These are phyloP conservation scores for Naganishia vaughanmartiniae DNA, from an alignment of 768 basidiomycete species.

Conservation along the genomic window DNA sequence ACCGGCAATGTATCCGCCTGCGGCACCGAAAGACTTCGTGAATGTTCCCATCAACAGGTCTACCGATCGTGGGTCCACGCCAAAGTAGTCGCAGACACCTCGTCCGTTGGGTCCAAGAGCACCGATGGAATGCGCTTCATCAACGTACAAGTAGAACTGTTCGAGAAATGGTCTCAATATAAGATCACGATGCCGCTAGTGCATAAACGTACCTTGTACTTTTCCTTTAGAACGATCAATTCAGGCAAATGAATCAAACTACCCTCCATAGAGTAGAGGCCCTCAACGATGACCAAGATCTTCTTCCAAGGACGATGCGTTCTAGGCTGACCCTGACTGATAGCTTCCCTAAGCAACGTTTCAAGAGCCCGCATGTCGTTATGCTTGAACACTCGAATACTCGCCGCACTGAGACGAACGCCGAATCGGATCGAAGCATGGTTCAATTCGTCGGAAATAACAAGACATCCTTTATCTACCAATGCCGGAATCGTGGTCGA, in stretches of 20 bases:
- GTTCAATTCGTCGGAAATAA: constrained; percentile 96
- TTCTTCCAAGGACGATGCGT: constrained; percentile 99
- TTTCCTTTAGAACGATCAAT: constrained; percentile 80
- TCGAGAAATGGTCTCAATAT: not conserved
- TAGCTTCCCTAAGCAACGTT: constrained; percentile 74
- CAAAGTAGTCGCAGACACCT: constrained; percentile 92
- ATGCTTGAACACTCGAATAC: constrained; percentile 92
- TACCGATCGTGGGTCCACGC: constrained; percentile 70
- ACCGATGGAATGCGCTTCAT: constrained; percentile 97
- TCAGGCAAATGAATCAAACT: constrained; percentile 79
- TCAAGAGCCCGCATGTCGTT: constrained; percentile 87
- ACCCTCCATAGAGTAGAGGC: constrained; percentile 98
- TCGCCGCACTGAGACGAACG: constrained; percentile 79
- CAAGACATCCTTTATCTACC: constrained; percentile 81
- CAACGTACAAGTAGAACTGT: constrained; percentile 92
- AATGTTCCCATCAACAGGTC: constrained; percentile 99
- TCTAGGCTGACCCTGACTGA: constrained; percentile 95
- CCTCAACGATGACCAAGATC: constrained; percentile 90
- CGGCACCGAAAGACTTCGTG: constrained; percentile 61
- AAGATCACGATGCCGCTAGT: not conserved
- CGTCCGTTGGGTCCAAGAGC: constrained; percentile 92
- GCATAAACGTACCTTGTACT: constrained; percentile 75
- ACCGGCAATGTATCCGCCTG: constrained; percentile 92
- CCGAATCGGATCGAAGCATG: constrained; percentile 94
- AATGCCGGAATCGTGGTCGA: constrained; percentile 83